Evolutionary conservation across 306 rosid species (phyloP), one percentile per base, ranked within the genome.

Genomic region (Pueraria montana): DNA sequence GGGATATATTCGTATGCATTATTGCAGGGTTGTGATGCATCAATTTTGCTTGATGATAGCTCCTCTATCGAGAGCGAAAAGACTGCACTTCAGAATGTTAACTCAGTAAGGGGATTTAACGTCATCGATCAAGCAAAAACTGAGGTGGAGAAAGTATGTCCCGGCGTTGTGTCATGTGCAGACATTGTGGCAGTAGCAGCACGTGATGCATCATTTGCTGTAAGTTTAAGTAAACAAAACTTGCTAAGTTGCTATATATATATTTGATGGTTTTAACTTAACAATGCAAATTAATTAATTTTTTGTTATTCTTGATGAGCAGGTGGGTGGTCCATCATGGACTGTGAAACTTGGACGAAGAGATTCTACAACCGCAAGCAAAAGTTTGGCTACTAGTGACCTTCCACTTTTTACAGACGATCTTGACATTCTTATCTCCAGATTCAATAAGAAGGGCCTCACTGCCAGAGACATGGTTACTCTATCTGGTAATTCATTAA

Each of bases 1-100:
- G 12, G 26, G 3, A n/a, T 21, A 14, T 26, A 13, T 7, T 62
- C 36, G 6, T n/a, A 9, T 27, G 11, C 17, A 36, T 6, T n/a
- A n/a, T 23, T 87, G 80, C 75, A 69, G 84, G 94, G 97, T 6
- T 92, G 94, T 62, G 94, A 92, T 87, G 94, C 89, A 3, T 87
- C 90, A 20, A 81, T 87, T 43, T 73, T 87, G 34, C 84, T 84
- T 0, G 82, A 87, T 6, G 82, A 90, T 16, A 65, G 88, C 40
- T 1, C 82, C 1, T 53, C 83, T 0, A 68, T 89, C 1, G 66
- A 46, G 4, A 80, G 93, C 2, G 97, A 92, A 80, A 84, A 81
- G 53, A 82, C 26, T 11, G 91, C 91, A 26, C 2, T 0, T 0
- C 88, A 82, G 2, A 92, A 90, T 16, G 0, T 0, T 0, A 82